Evolutionary conservation across 352 stramenopile genomes (phyloP).

Genomic region (Pythium folliculosum): DNA sequence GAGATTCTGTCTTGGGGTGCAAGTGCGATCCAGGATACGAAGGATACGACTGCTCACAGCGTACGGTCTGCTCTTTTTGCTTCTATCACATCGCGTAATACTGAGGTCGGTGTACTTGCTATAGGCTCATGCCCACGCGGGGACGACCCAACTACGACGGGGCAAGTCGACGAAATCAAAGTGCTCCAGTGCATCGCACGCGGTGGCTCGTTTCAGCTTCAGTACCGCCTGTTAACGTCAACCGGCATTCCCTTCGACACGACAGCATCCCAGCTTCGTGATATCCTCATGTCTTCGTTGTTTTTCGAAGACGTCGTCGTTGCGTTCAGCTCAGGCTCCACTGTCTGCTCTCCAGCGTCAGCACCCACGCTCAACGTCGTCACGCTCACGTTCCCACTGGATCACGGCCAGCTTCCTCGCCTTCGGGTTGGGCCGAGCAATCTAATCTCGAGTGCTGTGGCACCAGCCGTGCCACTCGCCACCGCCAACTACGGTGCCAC

Average conservation of each 20-base stretch:
- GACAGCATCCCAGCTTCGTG: slow-evolving; percentile 39
- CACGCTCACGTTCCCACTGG: slow-evolving; percentile 51
- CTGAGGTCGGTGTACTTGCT: not conserved
- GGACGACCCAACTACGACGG: slow-evolving; percentile 81
- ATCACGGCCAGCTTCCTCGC: slow-evolving; percentile 51
- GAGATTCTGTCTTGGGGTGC: slow-evolving; percentile 78
- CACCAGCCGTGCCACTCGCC: slow-evolving; percentile 24
- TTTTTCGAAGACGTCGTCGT: slow-evolving; percentile 56
- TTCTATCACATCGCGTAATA: not conserved
- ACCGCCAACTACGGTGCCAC: slow-evolving; percentile 43
- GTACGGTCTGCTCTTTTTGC: slow-evolving; percentile 31
- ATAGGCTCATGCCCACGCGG: slow-evolving; percentile 82
- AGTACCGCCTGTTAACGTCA: slow-evolving; percentile 53
- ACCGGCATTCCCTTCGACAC: slow-evolving; percentile 63
- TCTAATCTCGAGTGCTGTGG: slow-evolving; percentile 24
- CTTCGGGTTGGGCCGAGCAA: slow-evolving; percentile 35
- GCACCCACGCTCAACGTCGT: slow-evolving; percentile 47
- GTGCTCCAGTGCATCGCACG: slow-evolving; percentile 64
- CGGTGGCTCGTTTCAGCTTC: slow-evolving; percentile 59
- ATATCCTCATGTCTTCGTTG: slow-evolving; percentile 49
- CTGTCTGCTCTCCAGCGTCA: slow-evolving; percentile 38
- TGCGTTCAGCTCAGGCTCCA: slow-evolving; percentile 39
- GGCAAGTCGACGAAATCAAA: slow-evolving; percentile 87
- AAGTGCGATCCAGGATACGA: slow-evolving; percentile 90
- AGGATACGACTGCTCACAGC: slow-evolving; percentile 87